Evolutionary conservation across 345 rosid genomes (phyloP), one percentile per base, ranked within the genome.

Genomic region (Linum usitatissimum): DNA sequence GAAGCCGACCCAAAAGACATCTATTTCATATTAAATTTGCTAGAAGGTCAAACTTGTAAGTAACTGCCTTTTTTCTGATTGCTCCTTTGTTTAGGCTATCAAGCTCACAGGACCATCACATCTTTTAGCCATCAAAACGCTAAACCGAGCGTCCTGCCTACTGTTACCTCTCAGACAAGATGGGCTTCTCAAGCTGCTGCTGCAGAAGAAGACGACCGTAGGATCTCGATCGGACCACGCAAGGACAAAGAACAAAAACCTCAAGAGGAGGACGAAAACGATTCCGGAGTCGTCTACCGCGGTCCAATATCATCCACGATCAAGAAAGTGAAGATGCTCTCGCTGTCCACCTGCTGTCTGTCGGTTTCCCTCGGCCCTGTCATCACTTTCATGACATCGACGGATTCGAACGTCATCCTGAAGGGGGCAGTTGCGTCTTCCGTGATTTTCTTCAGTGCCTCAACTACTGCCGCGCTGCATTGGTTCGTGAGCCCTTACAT

Each of bases 331-430:
- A 93, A 90, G 68, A 68, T 93, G 66, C 91, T 87, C 45, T 93
- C 97, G 4, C 97, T 93, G 62, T 90, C 99, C 59, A 90, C 97
- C 38, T 90, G 96, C 86, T 93, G 97, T 68, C 94, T 93, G 57
- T 90, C 97, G 0, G 97, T 93, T 6, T 87, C 99, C 28, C 64
- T 90, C 48, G 96, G 94, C 30, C 99, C 99, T 0, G 97, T 90
- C 64, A 79, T 90, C 76, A 87, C 96, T 36, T 93, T 93, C 82
- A 86, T 93, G 97, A 93, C 97, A 48, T 81, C 90, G 17, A 86
- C 89, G 0, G 91, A 83, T 12, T 58, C 76, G 73, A 89, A 89
- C 19, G 96, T 92, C 59, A 89, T 92, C 76, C 69, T 89, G 70
- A 92, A 92, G 66, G 98, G 94, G 51, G 96, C 96, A 0, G 91